These are phyloP conservation scores for Boletus pseudo-olivaceus DNA, from an alignment of 768 basidiomycete species.

Conservation along the genomic window DNA sequence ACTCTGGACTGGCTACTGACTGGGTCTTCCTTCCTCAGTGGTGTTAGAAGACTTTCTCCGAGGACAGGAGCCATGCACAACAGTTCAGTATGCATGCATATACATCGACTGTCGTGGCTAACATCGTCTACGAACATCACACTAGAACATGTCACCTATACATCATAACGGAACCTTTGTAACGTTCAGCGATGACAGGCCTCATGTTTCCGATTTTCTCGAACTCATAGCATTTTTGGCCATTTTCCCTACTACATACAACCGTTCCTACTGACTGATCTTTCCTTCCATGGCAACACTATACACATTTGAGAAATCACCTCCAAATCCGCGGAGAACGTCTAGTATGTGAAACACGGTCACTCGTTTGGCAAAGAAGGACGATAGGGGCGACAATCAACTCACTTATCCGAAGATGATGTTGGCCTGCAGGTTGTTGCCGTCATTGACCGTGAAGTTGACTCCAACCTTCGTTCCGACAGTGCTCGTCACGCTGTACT, in stretches of 20 bases:
- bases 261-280: not conserved
- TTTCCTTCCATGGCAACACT: no score
- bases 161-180: not conserved
- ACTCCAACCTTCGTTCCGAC: constrained; percentile 1
- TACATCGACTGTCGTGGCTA: no score
- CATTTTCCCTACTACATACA: not conserved
- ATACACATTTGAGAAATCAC: not conserved
- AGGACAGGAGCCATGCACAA: no score
- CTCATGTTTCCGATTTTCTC: not conserved
- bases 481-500: constrained; percentile 7
- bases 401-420: constrained; percentile 7
- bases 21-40: no score
- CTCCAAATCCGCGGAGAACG: no score
- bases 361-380: not conserved
- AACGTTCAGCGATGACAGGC: not conserved
- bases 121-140: not conserved
- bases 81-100: no score
- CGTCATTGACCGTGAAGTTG: not conserved
- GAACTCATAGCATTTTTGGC: not conserved
- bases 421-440: constrained; percentile 6
- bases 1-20: no score
- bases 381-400: no score
- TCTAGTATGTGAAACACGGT: not conserved
- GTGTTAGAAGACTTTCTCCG: no score
- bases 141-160: not conserved